These are phyloP conservation scores for Magnusiomyces ingens DNA, from an alignment of 1,139 yeast species.

Conservation along the genomic window DNA sequence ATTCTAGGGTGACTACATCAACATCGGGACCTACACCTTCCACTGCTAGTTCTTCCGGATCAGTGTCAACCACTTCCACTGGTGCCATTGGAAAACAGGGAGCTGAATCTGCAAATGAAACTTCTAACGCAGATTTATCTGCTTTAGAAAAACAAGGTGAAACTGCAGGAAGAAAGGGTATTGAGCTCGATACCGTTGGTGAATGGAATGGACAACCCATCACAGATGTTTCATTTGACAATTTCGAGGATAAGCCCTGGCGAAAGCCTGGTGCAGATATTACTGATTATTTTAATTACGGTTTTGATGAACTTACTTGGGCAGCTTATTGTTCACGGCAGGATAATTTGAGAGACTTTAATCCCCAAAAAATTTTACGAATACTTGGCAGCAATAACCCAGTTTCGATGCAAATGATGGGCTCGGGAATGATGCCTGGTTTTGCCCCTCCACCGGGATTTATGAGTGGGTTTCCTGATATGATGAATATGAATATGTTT, in stretches of 20 bases:
- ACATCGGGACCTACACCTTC: slow-evolving; percentile 17
- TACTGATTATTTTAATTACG: slow-evolving; percentile 90
- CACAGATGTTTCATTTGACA: slow-evolving; percentile 75
- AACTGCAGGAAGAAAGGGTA: slow-evolving; percentile 32
- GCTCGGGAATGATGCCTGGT: slow-evolving; percentile 16
- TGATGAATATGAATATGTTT: slow-evolving; percentile 14
- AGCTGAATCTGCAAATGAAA: too few species aligned
- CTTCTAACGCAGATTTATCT: too few species aligned
- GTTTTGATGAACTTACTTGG: slow-evolving; percentile 96
- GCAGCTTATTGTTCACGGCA: slow-evolving; percentile 85
- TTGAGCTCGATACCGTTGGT: slow-evolving; percentile 76
- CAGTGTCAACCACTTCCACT: slow-evolving; percentile 19
- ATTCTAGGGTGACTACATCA: slow-evolving; percentile 16
- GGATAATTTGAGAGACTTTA: slow-evolving; percentile 72
- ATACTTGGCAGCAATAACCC: slow-evolving; percentile 22
- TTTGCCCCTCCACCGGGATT: slow-evolving; percentile 30
- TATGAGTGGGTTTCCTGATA: slow-evolving; percentile 24
- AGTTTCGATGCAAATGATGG: slow-evolving; percentile 19
- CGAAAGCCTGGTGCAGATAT: slow-evolving; percentile 93
- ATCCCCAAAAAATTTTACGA: slow-evolving; percentile 44
- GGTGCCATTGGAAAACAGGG: not conserved
- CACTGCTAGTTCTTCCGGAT: not conserved
- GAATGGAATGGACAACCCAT: slow-evolving; percentile 77
- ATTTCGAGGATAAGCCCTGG: slow-evolving; percentile 93
- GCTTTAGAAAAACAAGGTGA: slow-evolving; percentile 18